Conservation (phyloP, 2,329 filamentous ascomycete genomes). For the Calonectria ilicicola region DNA sequence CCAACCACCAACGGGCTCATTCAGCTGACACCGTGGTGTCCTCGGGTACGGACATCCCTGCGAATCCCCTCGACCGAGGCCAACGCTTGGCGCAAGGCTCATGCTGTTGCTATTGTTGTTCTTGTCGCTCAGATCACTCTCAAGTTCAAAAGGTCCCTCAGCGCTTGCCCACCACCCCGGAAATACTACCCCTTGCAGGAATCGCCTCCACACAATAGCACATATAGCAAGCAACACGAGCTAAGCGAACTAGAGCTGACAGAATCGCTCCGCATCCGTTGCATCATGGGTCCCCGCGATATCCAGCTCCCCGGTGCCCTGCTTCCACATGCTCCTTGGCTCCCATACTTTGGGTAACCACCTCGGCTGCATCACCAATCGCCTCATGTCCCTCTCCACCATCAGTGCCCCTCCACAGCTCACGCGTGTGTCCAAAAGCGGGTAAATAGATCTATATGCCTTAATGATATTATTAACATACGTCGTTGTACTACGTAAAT, state of each 20-base stretch:
- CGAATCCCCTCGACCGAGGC: not conserved
- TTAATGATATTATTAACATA: conserved; percentile 21
- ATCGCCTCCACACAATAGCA: not conserved
- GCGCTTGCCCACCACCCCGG: not conserved
- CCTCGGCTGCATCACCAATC: conserved; percentile 20
- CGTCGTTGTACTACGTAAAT: conserved; percentile 7
- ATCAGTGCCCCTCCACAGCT: not conserved
- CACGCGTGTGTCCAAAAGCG: too few species aligned
- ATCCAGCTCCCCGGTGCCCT: not conserved
- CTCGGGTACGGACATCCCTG: not conserved
- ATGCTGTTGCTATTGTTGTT: too few species aligned
- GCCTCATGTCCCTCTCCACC: not conserved
- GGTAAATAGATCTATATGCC: not conserved
- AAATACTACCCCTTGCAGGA: conserved; percentile 22
- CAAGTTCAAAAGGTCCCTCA: not conserved
- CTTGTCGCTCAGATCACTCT: not conserved
- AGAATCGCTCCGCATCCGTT: not conserved
- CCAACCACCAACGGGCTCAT: not conserved
- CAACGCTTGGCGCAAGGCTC: not conserved
- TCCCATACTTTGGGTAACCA: conserved; percentile 6
- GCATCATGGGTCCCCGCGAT: conserved; percentile 12
- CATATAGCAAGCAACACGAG: not conserved
- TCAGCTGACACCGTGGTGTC: not conserved
- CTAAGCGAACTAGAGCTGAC: not conserved
- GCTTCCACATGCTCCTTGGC: conserved; percentile 23